phyloP scores from a whole-genome alignment of 305 asterid species.

The Lippia alba region DNA sequence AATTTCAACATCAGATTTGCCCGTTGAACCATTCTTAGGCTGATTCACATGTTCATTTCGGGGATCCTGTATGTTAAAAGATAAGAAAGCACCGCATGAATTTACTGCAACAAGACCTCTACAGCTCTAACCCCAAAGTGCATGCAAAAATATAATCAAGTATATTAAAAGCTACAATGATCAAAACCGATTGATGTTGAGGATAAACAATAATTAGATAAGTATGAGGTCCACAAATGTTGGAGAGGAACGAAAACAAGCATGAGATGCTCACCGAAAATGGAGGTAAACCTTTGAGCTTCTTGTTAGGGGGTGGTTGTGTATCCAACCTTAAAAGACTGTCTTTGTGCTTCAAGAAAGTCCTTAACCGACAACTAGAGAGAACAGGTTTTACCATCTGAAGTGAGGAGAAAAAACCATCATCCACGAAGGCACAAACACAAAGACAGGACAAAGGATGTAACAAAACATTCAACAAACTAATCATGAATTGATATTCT shows the following conservation, averaged over 20 bases:
- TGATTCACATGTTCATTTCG: slow-evolving; percentile 21
- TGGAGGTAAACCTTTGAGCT: slow-evolving; percentile 44
- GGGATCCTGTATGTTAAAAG: slow-evolving; percentile 36
- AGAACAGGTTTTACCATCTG: slow-evolving; percentile 68
- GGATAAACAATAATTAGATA: neutral
- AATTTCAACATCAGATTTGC: slow-evolving; percentile 17
- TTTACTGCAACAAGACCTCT: neutral
- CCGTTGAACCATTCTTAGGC: slow-evolving; percentile 24
- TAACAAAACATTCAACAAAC: slow-evolving; percentile 8
- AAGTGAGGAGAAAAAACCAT: slow-evolving; percentile 14
- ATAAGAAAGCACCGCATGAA: neutral
- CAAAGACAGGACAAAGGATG: neutral
- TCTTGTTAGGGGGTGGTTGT: slow-evolving; percentile 51
- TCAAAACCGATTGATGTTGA: too few species aligned
- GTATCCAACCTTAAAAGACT: slow-evolving; percentile 40
- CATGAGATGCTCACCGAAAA: slow-evolving; percentile 49
- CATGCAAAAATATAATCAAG: too few species aligned
- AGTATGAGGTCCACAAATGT: neutral
- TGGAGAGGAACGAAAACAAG: neutral
- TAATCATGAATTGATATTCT: neutral
- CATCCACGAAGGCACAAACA: slow-evolving; percentile 1
- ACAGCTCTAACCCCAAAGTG: neutral
- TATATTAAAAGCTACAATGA: too few species aligned
- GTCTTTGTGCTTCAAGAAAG: slow-evolving; percentile 58
- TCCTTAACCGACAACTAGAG: slow-evolving; percentile 53